A percentile compares a stretch with the other conserved stretches of the same genome.
phyloP scores from a whole-genome alignment of 1,139 yeast species.

The Protomyces macrosporus region DNA sequence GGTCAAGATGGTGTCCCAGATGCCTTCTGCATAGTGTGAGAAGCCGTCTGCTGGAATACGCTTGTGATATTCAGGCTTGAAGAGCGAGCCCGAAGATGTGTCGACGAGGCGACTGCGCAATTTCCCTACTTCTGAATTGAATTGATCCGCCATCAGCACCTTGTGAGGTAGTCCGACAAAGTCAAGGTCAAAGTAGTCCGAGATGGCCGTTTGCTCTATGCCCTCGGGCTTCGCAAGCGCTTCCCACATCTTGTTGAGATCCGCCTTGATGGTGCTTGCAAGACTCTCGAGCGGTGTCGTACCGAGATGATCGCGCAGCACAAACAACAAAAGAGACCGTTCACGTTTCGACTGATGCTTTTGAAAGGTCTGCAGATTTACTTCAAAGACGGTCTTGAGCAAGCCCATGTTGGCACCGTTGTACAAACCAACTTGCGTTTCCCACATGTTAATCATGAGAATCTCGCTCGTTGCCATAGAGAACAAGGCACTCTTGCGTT shows the following conservation, averaged over 20 bases:
- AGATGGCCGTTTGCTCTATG: slow-evolving; percentile 49
- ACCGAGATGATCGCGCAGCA: slow-evolving; percentile 87
- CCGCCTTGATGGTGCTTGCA: slow-evolving; percentile 61
- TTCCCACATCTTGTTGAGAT: slow-evolving; percentile 73
- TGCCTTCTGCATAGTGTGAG: slow-evolving; percentile 82
- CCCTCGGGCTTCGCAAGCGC: slow-evolving; percentile 50
- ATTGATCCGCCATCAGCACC: slow-evolving; percentile 69
- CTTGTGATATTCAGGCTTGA: slow-evolving; percentile 72
- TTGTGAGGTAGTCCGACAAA: slow-evolving; percentile 84
- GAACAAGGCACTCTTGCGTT: slow-evolving; percentile 89
- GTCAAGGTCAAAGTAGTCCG: slow-evolving; percentile 77
- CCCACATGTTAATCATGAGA: slow-evolving; percentile 91
- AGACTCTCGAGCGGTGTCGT: slow-evolving; percentile 74
- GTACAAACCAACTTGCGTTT: slow-evolving; percentile 89
- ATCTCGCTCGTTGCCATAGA: slow-evolving; percentile 90
- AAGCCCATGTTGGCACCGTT: slow-evolving; percentile 98
- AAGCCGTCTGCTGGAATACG: slow-evolving; percentile 91
- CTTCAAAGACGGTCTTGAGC: slow-evolving; percentile 92
- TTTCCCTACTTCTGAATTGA: slow-evolving; percentile 54
- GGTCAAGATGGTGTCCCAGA: slow-evolving; percentile 90
- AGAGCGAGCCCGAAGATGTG: slow-evolving; percentile 42
- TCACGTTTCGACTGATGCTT: slow-evolving; percentile 26
- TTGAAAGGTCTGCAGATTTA: slow-evolving; percentile 74
- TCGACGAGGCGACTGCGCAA: slow-evolving; percentile 57
- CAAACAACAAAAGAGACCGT: slow-evolving; percentile 63